These are phyloP conservation scores for Pharus latifolius DNA, from an alignment of 176 grass and related monocot genomes.

Conservation along the genomic window DNA sequence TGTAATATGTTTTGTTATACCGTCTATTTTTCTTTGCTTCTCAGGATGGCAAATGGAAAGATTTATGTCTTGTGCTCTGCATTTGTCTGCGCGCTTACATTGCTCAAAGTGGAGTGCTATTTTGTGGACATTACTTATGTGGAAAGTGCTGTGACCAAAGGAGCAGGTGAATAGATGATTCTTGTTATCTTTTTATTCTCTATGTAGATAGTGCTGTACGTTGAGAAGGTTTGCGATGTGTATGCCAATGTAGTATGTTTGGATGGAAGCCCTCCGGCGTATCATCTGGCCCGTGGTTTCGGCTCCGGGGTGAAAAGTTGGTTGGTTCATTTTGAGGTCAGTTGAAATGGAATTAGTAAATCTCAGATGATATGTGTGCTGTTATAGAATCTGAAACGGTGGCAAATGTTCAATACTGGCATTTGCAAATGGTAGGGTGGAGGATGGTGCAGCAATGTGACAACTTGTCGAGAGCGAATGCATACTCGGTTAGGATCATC, in stretches of 20 bases:
- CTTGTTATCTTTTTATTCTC: not conserved
- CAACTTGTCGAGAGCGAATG: slow-evolving; percentile 55
- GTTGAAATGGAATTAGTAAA: not conserved
- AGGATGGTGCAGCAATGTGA: slow-evolving; percentile 75
- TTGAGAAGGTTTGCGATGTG: not conserved
- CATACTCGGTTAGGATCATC: slow-evolving; percentile 69
- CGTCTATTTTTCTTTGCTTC: not conserved
- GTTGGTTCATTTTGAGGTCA: slow-evolving; percentile 69
- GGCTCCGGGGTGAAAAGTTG: slow-evolving; percentile 71
- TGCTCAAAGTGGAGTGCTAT: slow-evolving; percentile 15
- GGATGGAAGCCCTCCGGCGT: slow-evolving; percentile 82
- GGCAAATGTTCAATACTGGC: not conserved
- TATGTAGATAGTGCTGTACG: not conserved
- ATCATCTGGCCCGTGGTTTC: slow-evolving; percentile 59
- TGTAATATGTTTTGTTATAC: not conserved
- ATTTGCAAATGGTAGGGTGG: slow-evolving; percentile 45
- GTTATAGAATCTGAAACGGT: not conserved
- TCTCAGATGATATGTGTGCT: no score
- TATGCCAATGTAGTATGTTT: slow-evolving; percentile 43
- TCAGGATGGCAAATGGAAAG: slow-evolving; percentile 10
- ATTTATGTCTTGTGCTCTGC: not conserved
- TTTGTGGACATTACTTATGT: slow-evolving; percentile 59
- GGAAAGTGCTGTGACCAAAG: slow-evolving; percentile 48
- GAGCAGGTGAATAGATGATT: slow-evolving; percentile 44
- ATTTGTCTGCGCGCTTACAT: slow-evolving; percentile 16